phyloP scores from a whole-genome alignment of 768 basidiomycete species.

The Mycena epipterygia region DNA sequence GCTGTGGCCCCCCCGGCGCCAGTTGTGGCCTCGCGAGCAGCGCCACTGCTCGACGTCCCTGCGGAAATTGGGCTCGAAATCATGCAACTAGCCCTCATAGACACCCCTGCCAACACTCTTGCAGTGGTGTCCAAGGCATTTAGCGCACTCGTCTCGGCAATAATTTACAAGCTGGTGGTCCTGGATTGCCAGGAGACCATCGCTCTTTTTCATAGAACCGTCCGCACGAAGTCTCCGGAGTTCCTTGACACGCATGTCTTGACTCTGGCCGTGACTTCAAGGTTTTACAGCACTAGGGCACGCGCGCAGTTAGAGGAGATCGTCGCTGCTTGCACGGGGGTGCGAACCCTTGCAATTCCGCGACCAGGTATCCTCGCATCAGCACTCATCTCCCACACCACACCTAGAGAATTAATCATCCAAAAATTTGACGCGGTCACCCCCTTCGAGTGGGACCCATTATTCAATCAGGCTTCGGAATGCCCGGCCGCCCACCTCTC shows the following conservation, averaged over 20 bases:
- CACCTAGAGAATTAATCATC: slow-evolving; percentile 25
- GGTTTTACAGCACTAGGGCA: slow-evolving; percentile 24
- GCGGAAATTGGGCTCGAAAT: slow-evolving; percentile 36
- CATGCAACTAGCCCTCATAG: slow-evolving; percentile 31
- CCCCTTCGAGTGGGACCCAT: slow-evolving; percentile 28
- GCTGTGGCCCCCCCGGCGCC: background rate
- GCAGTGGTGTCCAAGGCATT: slow-evolving; percentile 32
- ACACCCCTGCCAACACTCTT: slow-evolving; percentile 15
- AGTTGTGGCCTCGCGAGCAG: background rate
- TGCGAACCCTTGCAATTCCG: slow-evolving; percentile 24
- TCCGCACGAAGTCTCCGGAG: slow-evolving; percentile 5
- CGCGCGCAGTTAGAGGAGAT: slow-evolving; percentile 19
- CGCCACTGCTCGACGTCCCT: slow-evolving; percentile 28
- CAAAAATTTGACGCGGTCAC: slow-evolving; percentile 30
- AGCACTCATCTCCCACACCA: slow-evolving; percentile 12
- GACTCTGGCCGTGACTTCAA: slow-evolving; percentile 15
- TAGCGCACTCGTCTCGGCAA: slow-evolving; percentile 28
- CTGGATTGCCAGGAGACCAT: slow-evolving; percentile 27
- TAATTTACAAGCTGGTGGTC: slow-evolving; percentile 37
- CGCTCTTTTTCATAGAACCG: slow-evolving; percentile 34
- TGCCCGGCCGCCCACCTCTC: slow-evolving; percentile 17
- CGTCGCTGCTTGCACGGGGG: slow-evolving; percentile 20
- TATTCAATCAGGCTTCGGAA: background rate
- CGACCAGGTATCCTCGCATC: slow-evolving; percentile 27
- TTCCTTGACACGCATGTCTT: slow-evolving; percentile 21